These are phyloP conservation scores for Ceratocystis smalleyi DNA, from an alignment of 2,329 filamentous ascomycete genomes.

Conservation along the genomic window DNA sequence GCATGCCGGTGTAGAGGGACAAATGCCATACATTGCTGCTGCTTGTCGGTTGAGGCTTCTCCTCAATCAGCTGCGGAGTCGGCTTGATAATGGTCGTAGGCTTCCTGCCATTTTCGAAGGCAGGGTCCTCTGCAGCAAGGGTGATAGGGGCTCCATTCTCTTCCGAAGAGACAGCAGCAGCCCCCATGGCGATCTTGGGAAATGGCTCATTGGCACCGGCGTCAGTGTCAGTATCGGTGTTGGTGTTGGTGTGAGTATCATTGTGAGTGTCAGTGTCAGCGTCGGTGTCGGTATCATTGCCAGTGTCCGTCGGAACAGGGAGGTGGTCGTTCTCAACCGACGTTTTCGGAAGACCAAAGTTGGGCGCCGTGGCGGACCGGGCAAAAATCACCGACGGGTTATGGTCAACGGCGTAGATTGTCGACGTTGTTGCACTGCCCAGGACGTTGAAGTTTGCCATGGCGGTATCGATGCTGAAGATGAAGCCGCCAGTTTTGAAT, in stretches of 20 bases:
- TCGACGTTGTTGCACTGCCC: slow-evolving; percentile 24
- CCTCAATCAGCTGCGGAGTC: neutral
- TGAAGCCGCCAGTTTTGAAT: slow-evolving; percentile 16
- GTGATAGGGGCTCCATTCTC: neutral
- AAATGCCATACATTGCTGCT: neutral
- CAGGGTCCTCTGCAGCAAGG: neutral
- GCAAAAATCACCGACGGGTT: slow-evolving; percentile 34
- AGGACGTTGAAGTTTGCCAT: slow-evolving; percentile 15
- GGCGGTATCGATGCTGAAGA: slow-evolving; percentile 3
- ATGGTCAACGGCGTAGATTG: slow-evolving; percentile 38
- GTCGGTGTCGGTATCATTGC: neutral
- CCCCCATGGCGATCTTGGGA: slow-evolving; percentile 4
- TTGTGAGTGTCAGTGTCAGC: too few relatives aligned
- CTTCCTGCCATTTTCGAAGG: neutral
- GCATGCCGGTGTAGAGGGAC: neutral
- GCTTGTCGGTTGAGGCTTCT: neutral
- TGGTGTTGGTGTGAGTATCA: too few relatives aligned
- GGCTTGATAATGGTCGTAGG: neutral
- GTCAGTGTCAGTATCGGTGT: too few relatives aligned
- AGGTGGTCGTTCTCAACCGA: slow-evolving; percentile 9
- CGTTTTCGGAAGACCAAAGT: slow-evolving; percentile 23
- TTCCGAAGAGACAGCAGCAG: neutral
- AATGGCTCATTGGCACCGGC: neutral
- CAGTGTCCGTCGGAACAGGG: neutral
- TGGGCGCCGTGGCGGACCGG: slow-evolving; percentile 26